A percentile compares a stretch with the other conserved stretches of the same genome.
These are phyloP conservation scores for Nicotiana benthamiana DNA, from an alignment of 257 asterid genomes.

Conservation along the genomic window DNA sequence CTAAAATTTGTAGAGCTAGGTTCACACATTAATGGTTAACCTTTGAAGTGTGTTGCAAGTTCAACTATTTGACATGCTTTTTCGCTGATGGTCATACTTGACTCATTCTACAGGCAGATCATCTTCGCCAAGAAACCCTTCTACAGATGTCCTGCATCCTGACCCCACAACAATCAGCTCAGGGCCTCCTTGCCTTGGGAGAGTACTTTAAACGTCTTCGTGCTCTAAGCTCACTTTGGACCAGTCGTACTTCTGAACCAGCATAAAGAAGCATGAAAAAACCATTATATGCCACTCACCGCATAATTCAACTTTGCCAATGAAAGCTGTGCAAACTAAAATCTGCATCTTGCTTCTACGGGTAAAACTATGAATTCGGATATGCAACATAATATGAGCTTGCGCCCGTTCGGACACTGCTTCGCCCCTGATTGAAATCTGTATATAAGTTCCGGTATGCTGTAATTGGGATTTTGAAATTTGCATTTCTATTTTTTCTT, in stretches of 20 bases:
- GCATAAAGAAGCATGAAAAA: constrained; percentile 17
- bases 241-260: constrained; percentile 20
- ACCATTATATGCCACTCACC: background rate
- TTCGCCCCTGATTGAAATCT: constrained; percentile 27
- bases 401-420: constrained; percentile 38
- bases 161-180: background rate
- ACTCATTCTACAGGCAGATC: constrained; percentile 1
- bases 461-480: constrained; percentile 34
- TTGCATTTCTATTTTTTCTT: constrained; percentile 5
- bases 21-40: background rate
- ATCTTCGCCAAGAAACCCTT: constrained; percentile 5
- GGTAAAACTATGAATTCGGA: constrained; percentile 10
- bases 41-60: background rate
- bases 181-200: constrained; percentile 13
- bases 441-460: constrained; percentile 39
- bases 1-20: background rate
- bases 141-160: constrained; percentile 8
- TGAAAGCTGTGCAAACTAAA: background rate
- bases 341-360: constrained; percentile 8
- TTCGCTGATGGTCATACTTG: background rate
- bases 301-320: background rate
- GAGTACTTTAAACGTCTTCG: constrained; percentile 37
- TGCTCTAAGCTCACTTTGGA: constrained; percentile 29
- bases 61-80: background rate
- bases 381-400: constrained; percentile 18